phyloP scores from a whole-genome alignment of 192 early-diverging fungal species.

The Bifiguratus adelaidae region DNA sequence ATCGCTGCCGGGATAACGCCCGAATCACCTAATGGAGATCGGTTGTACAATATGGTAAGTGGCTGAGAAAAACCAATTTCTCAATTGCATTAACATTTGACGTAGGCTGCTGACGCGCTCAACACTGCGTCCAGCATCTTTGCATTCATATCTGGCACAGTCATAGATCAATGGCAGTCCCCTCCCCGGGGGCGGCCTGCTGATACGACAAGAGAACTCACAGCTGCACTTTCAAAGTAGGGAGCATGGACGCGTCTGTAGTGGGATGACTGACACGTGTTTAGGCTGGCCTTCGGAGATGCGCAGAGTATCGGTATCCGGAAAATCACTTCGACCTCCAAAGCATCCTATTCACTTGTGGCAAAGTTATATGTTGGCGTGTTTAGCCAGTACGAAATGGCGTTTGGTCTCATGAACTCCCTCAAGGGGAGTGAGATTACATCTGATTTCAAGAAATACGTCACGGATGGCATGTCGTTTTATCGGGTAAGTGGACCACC shows the following conservation, averaged over 20 bases:
- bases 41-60: conserved; percentile 6
- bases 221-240: conserved; percentile 32
- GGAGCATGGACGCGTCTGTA: neutral
- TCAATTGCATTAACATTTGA: neutral
- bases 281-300: conserved; percentile 41
- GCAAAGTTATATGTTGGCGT: conserved; percentile 46
- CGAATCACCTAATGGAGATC: conserved; percentile 1
- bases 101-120: conserved; percentile 35
- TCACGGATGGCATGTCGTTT: conserved; percentile 30
- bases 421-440: conserved; percentile 39
- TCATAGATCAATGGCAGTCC: conserved; percentile 29
- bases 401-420: conserved; percentile 39
- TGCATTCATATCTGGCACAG: conserved; percentile 29
- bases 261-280: neutral
- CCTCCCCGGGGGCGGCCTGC: conserved; percentile 9
- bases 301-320: conserved; percentile 40
- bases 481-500: conserved; percentile 19
- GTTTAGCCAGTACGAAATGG: conserved; percentile 43
- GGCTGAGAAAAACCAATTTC: neutral
- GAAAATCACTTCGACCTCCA: conserved; percentile 30
- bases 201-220: conserved; percentile 16
- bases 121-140: conserved; percentile 41
- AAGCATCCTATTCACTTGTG: conserved; percentile 33
- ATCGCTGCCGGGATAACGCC: neutral
- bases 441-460: conserved; percentile 36